A percentile compares a stretch with the other conserved stretches of the same genome.
Evolutionary conservation across 306 rosid species (phyloP).

Genomic region (Amphicarpaea edgeworthii): DNA sequence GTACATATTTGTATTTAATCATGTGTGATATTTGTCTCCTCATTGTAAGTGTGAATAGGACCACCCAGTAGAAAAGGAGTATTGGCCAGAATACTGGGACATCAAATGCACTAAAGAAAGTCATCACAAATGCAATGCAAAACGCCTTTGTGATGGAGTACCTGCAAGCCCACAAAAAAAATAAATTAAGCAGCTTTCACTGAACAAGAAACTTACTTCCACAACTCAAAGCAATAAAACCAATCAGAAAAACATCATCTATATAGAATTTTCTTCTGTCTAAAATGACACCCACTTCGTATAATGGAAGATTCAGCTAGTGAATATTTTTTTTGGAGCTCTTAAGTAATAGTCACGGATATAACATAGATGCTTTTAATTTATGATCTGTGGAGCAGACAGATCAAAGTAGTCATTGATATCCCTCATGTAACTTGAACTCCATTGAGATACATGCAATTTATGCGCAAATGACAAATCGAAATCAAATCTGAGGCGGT

Average conservation of each 20-base stretch:
- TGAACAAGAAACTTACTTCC: conserved; percentile 25
- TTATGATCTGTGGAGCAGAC: too few species aligned
- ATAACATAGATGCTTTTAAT: too few species aligned
- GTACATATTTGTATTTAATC: conserved; percentile 95
- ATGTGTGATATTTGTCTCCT: conserved; percentile 94
- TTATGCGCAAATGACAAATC: background rate
- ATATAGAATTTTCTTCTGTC: background rate
- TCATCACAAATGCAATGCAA: conserved; percentile 90
- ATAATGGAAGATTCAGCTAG: background rate
- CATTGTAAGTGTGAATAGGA: conserved; percentile 83
- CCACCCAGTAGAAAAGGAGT: conserved; percentile 94
- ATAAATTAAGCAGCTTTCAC: conserved; percentile 40
- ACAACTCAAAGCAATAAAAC: conserved; percentile 12
- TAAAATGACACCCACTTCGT: conserved; percentile 28
- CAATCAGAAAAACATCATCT: background rate
- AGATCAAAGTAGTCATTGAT: too few species aligned
- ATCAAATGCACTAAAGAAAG: conserved; percentile 70
- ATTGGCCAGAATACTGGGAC: conserved; percentile 98
- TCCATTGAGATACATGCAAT: too few species aligned
- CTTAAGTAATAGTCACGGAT: too few species aligned
- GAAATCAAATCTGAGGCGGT: background rate
- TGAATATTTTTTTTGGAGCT: background rate
- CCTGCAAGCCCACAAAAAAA: conserved; percentile 65
- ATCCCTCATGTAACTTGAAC: too few species aligned
- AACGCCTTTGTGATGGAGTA: conserved; percentile 90